Evolutionary conservation across 2,329 filamentous ascomycete species (phyloP).

Genomic region (Volutella citrinella): DNA sequence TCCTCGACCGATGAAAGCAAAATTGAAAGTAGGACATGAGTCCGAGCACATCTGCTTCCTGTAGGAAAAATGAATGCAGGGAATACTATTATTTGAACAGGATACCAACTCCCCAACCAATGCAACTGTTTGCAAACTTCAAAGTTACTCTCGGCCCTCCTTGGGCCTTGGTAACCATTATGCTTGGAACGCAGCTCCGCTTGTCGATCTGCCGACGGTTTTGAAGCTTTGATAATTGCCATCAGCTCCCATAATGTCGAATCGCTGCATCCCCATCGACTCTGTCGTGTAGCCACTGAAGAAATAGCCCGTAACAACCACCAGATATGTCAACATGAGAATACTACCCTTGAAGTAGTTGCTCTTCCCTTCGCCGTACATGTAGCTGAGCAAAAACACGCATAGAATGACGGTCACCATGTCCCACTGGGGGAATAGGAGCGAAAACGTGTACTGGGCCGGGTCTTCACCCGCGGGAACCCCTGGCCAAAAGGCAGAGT

Average conservation of each 20-base stretch:
- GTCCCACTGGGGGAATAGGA: slow-evolving; percentile 98
- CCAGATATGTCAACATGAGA: slow-evolving; percentile 85
- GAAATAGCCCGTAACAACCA: slow-evolving; percentile 89
- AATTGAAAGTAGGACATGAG: no score
- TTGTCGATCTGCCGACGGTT: slow-evolving; percentile 47
- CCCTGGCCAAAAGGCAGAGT: slow-evolving; percentile 71
- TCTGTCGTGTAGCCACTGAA: slow-evolving; percentile 61
- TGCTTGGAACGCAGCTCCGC: slow-evolving; percentile 25
- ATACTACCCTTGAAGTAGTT: slow-evolving; percentile 99
- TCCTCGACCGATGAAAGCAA: no score
- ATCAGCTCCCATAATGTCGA: slow-evolving; percentile 51
- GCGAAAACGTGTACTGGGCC: slow-evolving; percentile 66
- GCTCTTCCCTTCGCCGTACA: slow-evolving; percentile 98
- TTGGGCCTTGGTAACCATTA: no score
- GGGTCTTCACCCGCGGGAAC: slow-evolving; percentile 36
- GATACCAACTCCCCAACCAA: no score
- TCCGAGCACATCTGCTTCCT: no score
- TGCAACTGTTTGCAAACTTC: no score
- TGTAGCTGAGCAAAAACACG: slow-evolving; percentile 93
- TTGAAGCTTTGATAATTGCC: slow-evolving; percentile 51
- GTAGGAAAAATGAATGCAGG: no score
- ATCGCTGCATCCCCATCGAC: slow-evolving; percentile 44
- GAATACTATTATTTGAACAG: no score
- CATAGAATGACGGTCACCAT: slow-evolving; percentile 97
- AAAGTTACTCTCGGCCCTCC: no score